Base-by-base conservation (phyloP, 2,329 filamentous ascomycete species). In the Teratosphaeria gauchensis region DNA sequence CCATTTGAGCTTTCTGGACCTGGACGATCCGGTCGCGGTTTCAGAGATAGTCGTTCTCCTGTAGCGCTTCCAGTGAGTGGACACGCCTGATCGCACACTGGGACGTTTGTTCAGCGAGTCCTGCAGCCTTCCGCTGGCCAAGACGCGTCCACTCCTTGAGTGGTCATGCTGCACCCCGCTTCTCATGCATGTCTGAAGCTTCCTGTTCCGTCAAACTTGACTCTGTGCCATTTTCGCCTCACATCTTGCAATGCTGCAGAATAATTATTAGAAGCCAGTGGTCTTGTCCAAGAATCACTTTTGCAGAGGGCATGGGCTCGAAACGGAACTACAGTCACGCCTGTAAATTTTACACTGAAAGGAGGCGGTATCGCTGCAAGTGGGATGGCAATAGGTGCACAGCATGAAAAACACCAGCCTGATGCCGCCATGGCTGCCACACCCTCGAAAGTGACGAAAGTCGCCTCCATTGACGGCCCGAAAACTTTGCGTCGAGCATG, bases 401-500 rank as follows among this genome's bases (percentile, higher is more conserved):
- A 48, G 19, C 16, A 5, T 21, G 42, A 21, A 21, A 16, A 6
- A 21, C 16, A 19, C 7, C 16, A 21, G 19, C 19, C 42, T 48
- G 19, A 48, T 48, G 42, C 7, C 8, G n/a, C 42, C 16, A 19
- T 19, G 9, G n/a, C 19, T 24, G 42, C 42, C 16, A 24, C 42
- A 21, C 42, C n/a, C 8, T 48, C 42, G n/a, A 48, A 21, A n/a
- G 42, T 48, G 42, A 48, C 19, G 4, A 48, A 48, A 48, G n/a
- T 8, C n/a, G 42, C n/a, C 42, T 1, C 42, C 9, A 8, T 19
- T 8, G 42, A 48, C 16, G 19, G 42, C n/a, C 42, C 42, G 21
- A 66, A 68, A 58, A 60, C 64, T 32, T 30, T 68, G 33, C 66
- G 69, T 52, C 63, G 71, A 58, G 71, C 71, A 14, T 73, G 71